Base-by-base conservation (phyloP, 371 early-diverging fungal species). In the Mortierella sp. region DNA sequence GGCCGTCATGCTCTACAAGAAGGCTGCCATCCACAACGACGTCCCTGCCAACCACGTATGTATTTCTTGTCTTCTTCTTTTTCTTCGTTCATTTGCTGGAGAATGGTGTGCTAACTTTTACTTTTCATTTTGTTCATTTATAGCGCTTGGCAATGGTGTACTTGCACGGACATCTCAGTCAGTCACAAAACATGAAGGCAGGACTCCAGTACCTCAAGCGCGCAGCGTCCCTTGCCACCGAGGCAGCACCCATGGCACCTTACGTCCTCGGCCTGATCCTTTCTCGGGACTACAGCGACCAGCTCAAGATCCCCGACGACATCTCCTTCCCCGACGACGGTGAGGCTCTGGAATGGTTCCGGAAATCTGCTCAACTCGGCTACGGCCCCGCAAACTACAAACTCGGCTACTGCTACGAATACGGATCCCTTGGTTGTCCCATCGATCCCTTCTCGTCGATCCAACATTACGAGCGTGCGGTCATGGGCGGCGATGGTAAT, bases 321-420 rank as follows among this genome's bases (percentile, higher is more conserved):
- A 80, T 88, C 56, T 88, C 87, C 1, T 82, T 87, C 68, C 87
- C 88, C 3, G 88, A 89, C 74, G 83, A 89, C 24, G 74, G 80
- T 43, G 88, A 88, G 60, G 91, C 91, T 0, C 75, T 86, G 24
- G 84, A 89, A 35, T 91, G 87, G 83, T 87, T 89, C 75, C 74
- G 85, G 44, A 88, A 91, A 65, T 92, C 94, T 1, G 93, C 94
- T 6, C 88, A 88, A n/a, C 79, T 93, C 27, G 91, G 92, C 8
- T 91, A 95, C 79, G 91, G 93, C 6, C 91, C 95, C 7, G 96
- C 96, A 32, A 89, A 92, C 21, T 94, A 93, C 75, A 95, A 95
- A 56, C 89, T 97, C 21, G 98, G 97, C 18, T 94, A 94, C 82
- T 96, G 97, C 78, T 96, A 96, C 81, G 97, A 97, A 83, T 93